These are phyloP conservation scores for Adiantum capillusveneris DNA, from an alignment of 75 land plant species.

Conservation along the genomic window DNA sequence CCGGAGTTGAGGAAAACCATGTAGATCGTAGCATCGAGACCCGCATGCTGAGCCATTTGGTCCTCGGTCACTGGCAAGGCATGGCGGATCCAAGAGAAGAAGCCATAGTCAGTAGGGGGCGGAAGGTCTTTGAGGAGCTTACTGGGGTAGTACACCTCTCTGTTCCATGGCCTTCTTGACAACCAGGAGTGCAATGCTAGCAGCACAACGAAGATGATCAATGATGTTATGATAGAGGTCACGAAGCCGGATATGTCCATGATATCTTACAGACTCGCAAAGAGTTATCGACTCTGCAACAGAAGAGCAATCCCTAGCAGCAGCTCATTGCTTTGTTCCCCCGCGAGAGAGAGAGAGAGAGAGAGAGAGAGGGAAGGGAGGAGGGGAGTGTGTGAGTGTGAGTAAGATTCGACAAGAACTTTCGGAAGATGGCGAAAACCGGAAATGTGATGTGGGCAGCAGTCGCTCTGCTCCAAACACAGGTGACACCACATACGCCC, in stretches of 20 bases:
- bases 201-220: constrained; percentile 59
- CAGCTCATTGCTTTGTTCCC: too few relatives aligned
- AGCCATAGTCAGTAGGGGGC: background rate
- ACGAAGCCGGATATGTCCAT: constrained; percentile 75
- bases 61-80: constrained; percentile 16
- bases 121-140: constrained; percentile 46
- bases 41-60: constrained; percentile 11
- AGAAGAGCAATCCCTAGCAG: too few relatives aligned
- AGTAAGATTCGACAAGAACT: too few relatives aligned
- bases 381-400: too few relatives aligned
- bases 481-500: too few relatives aligned
- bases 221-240: constrained; percentile 78
- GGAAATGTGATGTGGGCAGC: too few relatives aligned
- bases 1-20: constrained; percentile 27
- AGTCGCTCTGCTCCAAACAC: too few relatives aligned
- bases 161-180: constrained; percentile 46
- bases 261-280: too few relatives aligned
- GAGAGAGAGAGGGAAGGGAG: too few relatives aligned
- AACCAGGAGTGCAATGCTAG: constrained; percentile 53
- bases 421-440: too few relatives aligned
- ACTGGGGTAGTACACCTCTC: constrained; percentile 64
- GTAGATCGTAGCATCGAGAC: constrained; percentile 34
- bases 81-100: constrained; percentile 20
- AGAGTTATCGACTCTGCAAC: too few relatives aligned
- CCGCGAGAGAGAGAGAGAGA: too few relatives aligned